Conservation (phyloP, 2,329 filamentous ascomycete genomes). For the Aspergillus sergii region DNA sequence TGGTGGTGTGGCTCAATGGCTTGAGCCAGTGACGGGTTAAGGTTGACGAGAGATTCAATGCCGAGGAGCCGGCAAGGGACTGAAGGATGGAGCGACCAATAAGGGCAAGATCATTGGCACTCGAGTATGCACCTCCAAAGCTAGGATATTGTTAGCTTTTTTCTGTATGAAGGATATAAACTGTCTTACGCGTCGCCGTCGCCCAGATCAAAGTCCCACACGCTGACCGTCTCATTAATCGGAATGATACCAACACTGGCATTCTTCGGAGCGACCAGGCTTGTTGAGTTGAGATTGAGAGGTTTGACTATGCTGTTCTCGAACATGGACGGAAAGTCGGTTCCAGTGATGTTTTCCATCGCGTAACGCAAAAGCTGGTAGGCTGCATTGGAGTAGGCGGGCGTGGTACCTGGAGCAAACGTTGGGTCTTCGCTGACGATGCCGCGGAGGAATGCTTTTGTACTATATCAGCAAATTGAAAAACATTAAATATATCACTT, state of each 20-base stretch:
- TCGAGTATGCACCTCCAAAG: constrained; percentile 49
- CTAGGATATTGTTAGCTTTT: not conserved
- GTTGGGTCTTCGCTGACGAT: not conserved
- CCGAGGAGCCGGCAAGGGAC: constrained; percentile 31
- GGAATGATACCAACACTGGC: constrained; percentile 39
- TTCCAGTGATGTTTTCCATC: constrained; percentile 1
- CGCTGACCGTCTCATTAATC: constrained; percentile 22
- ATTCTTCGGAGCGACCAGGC: constrained; percentile 24
- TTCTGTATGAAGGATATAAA: too few relatives aligned
- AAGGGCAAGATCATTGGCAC: constrained; percentile 43
- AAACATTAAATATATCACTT: not conserved
- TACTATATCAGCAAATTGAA: not conserved
- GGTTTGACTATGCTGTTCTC: constrained; percentile 39
- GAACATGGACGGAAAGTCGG: constrained; percentile 31
- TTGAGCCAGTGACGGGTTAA: constrained; percentile 51
- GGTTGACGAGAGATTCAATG: constrained; percentile 4
- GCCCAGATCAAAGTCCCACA: constrained; percentile 42
- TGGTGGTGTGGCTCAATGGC: constrained; percentile 42
- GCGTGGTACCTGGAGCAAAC: not conserved
- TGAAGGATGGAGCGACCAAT: constrained; percentile 50
- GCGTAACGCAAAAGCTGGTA: constrained; percentile 17
- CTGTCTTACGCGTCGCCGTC: constrained; percentile 43
- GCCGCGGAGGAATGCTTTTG: constrained; percentile 2
- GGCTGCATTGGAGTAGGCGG: constrained; percentile 13
- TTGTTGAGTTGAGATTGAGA: constrained; percentile 41